phyloP scores from a whole-genome alignment of 805 yeast genomes.

The Candida xiaguanensis region DNA sequence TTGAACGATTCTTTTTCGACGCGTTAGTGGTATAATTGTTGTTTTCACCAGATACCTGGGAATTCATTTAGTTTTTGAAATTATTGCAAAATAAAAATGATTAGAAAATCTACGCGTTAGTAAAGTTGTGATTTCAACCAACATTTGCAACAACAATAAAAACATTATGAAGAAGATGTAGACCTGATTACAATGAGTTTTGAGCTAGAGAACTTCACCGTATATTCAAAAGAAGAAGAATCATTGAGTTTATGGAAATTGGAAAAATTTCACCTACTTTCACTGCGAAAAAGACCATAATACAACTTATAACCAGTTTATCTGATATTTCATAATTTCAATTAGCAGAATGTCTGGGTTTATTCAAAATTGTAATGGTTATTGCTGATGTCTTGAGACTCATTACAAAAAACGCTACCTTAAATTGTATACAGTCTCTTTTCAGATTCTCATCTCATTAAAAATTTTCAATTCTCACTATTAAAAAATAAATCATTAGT shows the following conservation, averaged over 20 bases:
- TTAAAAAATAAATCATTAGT: background rate
- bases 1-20: slow-evolving; percentile 8
- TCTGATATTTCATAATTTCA: too few relatives aligned
- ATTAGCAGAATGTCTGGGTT: too few relatives aligned
- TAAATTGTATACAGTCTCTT: background rate
- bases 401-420: background rate
- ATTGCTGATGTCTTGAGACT: too few relatives aligned
- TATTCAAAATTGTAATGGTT: too few relatives aligned
- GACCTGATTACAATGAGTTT: too few relatives aligned
- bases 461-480: slow-evolving; percentile 6
- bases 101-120: slow-evolving; percentile 1
- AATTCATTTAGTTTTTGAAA: background rate
- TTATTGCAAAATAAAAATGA: slow-evolving; percentile 2
- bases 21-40: background rate
- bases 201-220: too few relatives aligned
- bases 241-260: too few relatives aligned
- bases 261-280: too few relatives aligned
- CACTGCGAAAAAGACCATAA: too few relatives aligned
- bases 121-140: background rate
- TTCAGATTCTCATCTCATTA: slow-evolving; percentile 5
- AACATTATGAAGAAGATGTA: too few relatives aligned
- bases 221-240: too few relatives aligned
- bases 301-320: too few relatives aligned
- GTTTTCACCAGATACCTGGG: background rate
- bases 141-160: background rate